Percentiles rank a stretch among this genome's conserved stretches.
phyloP scores from a whole-genome alignment of 805 yeast genomes.

The Brettanomyces nanus region DNA sequence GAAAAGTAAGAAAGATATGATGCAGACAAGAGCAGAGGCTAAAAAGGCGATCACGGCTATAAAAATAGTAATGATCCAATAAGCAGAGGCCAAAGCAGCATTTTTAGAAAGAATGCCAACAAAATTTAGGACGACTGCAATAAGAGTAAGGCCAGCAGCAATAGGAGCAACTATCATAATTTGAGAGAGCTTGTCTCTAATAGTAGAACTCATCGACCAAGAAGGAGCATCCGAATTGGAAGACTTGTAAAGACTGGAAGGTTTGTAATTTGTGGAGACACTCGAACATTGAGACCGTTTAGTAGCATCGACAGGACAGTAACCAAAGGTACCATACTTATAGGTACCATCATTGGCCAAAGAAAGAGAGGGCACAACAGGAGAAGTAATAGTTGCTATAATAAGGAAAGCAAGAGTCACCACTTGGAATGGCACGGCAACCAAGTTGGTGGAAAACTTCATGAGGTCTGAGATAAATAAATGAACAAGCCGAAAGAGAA shows the following conservation, averaged over 20 bases:
- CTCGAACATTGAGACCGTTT: constrained; percentile 15
- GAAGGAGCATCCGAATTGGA: constrained; percentile 10
- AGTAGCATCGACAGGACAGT: constrained; percentile 31
- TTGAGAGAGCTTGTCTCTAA: constrained; percentile 46
- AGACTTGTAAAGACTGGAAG: constrained; percentile 19
- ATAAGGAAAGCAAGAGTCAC: constrained; percentile 56
- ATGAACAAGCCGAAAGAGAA: not conserved
- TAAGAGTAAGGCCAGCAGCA: constrained; percentile 54
- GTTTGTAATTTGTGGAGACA: constrained; percentile 32
- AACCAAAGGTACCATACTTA: constrained; percentile 62
- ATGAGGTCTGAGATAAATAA: too few species aligned
- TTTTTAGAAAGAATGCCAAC: constrained; percentile 18
- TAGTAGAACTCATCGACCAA: constrained; percentile 41
- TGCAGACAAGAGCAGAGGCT: constrained; percentile 44
- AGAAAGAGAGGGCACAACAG: constrained; percentile 41
- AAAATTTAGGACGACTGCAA: constrained; percentile 31
- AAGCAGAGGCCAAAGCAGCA: constrained; percentile 8
- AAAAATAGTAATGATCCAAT: constrained; percentile 36
- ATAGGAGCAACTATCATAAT: constrained; percentile 56
- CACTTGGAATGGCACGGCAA: constrained; percentile 36
- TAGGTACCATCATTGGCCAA: constrained; percentile 39
- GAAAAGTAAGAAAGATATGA: constrained; percentile 49
- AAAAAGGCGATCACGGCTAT: constrained; percentile 43
- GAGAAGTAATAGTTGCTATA: constrained; percentile 53
- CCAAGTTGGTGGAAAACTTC: constrained; percentile 18